These are phyloP conservation scores for Podospora bellae-mahoneyi DNA, from an alignment of 495 filamentous ascomycete genomes.

Conservation along the genomic window DNA sequence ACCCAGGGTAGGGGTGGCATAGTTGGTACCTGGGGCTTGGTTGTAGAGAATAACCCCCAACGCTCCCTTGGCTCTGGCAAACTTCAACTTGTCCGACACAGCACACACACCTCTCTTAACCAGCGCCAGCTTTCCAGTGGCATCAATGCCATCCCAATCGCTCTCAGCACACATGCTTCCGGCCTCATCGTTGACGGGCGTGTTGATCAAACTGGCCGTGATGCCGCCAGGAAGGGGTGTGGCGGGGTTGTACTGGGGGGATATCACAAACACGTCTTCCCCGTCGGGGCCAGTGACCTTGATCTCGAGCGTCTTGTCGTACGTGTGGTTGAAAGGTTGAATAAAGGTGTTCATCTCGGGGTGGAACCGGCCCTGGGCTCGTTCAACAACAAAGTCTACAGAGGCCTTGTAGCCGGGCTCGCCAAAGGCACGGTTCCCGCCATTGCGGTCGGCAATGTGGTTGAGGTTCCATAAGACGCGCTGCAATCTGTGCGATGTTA, in stretches of 20 bases:
- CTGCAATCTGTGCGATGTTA: constrained; percentile 25
- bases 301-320: constrained; percentile 31
- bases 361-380: constrained; percentile 33
- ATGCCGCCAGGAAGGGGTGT: constrained; percentile 26
- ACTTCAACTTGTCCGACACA: constrained; percentile 56
- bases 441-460: constrained; percentile 36
- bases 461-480: constrained; percentile 42
- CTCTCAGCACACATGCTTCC: constrained; percentile 36
- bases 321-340: constrained; percentile 51
- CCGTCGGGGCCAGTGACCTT: constrained; percentile 27
- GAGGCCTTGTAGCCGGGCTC: constrained; percentile 60
- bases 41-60: constrained; percentile 58
- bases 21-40: constrained; percentile 50
- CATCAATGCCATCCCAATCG: constrained; percentile 37
- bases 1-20: constrained; percentile 46
- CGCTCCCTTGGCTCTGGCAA: constrained; percentile 59
- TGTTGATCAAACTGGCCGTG: constrained; percentile 24
- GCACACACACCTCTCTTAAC: constrained; percentile 59
- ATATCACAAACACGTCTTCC: constrained; percentile 31
- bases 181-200: constrained; percentile 32
- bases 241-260: constrained; percentile 30
- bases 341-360: constrained; percentile 42
- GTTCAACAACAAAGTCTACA: constrained; percentile 56
- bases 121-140: constrained; percentile 58
- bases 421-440: constrained; percentile 57